These are phyloP conservation scores for Luffa aegyptiaca DNA, from an alignment of 306 rosid genomes.

Conservation along the genomic window DNA sequence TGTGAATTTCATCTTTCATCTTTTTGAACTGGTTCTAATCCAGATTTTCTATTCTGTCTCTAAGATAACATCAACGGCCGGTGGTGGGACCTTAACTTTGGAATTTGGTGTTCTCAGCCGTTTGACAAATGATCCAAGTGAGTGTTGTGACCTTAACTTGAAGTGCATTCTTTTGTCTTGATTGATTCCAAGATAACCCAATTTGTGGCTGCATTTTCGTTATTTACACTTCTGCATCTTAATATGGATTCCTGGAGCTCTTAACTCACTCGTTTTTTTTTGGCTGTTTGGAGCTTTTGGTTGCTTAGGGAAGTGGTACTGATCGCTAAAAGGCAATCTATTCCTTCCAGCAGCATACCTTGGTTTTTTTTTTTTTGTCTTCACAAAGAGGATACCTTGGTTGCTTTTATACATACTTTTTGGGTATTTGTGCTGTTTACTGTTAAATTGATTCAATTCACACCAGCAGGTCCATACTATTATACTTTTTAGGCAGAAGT, in stretches of 20 bases:
- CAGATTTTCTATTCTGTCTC: slow-evolving; percentile 10
- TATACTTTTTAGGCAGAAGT: background rate
- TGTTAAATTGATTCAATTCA: background rate
- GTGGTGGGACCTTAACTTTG: slow-evolving; percentile 96
- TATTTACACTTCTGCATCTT: background rate
- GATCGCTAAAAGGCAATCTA: background rate
- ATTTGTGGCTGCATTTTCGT: background rate
- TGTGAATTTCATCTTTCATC: background rate
- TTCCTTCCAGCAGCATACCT: background rate
- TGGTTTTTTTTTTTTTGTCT: background rate
- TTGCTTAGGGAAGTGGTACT: background rate
- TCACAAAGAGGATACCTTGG: background rate
- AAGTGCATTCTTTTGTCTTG: background rate
- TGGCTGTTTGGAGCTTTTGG: background rate
- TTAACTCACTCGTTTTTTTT: background rate
- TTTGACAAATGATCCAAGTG: slow-evolving; percentile 83
- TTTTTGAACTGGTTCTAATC: background rate
- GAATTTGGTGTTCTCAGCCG: slow-evolving; percentile 95
- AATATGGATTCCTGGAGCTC: background rate
- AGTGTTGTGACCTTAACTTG: slow-evolving; percentile 22
- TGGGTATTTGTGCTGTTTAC: background rate
- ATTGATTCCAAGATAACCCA: background rate
- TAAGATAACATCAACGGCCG: slow-evolving; percentile 98
- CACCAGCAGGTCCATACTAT: background rate
- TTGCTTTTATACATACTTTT: background rate